Conservation (phyloP, 768 basidiomycete species). For the Amanita jacksonii region DNA sequence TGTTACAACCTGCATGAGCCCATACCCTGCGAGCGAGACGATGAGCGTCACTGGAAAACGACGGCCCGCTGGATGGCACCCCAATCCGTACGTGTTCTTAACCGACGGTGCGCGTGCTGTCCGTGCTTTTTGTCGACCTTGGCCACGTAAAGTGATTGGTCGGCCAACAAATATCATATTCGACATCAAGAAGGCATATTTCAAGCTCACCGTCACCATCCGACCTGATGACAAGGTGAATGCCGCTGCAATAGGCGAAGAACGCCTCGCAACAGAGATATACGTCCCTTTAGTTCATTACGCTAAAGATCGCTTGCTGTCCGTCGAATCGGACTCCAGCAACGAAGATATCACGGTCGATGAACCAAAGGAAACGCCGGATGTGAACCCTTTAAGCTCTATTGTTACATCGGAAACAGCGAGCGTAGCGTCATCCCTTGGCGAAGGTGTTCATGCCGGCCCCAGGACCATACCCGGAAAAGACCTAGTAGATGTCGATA, state of each 20-base stretch:
- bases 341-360: not conserved
- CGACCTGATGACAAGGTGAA: constrained; percentile 40
- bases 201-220: constrained; percentile 63
- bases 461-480: constrained; percentile 11
- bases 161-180: constrained; percentile 57
- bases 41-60: not conserved
- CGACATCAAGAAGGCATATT: constrained; percentile 59
- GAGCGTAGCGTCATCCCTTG: constrained; percentile 5
- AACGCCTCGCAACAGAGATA: constrained; percentile 60
- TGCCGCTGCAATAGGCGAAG: constrained; percentile 17
- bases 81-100: constrained; percentile 60
- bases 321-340: not conserved
- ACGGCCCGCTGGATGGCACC: constrained; percentile 22
- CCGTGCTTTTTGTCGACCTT: constrained; percentile 80
- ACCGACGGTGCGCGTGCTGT: constrained; percentile 82
- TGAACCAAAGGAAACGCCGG: not conserved
- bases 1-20: not conserved
- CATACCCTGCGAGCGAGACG: not conserved
- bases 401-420: not conserved
- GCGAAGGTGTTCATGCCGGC: constrained; percentile 11
- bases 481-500: constrained; percentile 34
- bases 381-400: not conserved
- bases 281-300: constrained; percentile 89
- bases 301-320: constrained; percentile 27
- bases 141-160: constrained; percentile 70